Evolutionary conservation across 768 basidiomycete genomes (phyloP), one percentile per base, ranked within the genome.

Genomic region (Agaricus sinodeliciosus): DNA sequence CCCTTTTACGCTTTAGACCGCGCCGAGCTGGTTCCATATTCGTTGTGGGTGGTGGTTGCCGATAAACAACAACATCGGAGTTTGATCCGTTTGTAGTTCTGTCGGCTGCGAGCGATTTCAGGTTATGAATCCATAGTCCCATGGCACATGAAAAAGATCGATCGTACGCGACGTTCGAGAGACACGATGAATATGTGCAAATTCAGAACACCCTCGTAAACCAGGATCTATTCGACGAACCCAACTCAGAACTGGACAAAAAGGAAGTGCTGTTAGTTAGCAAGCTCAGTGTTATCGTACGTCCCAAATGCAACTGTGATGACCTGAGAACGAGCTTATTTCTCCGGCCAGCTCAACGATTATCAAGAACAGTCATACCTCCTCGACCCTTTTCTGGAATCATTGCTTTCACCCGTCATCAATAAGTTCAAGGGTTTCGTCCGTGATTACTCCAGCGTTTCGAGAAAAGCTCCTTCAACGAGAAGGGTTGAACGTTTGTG

Each of bases 281-380:
- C 48, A 77, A 72, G 55, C 67, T 87, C 8, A 62, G 57, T 9
- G 49, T 67, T 39, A 81, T 82, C 51, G 85, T 87, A 65, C 61
- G 82, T 71, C 35, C 41, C 27, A 4, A n/a, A 25, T 18, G 9
- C 15, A 2, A 48, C 34, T 9, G 22, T 3, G 42, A 19, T n/a
- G 19, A 12, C 19, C 31, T n/a, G 31, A 49, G 19, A 26, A 31
- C n/a, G 11, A 18, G 26, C 18, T 3, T 31, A 1, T 42, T 31
- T 15, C 41, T 15, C 36, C 27, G 41, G 27, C 22, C 55, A 97
- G 95, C 77, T 97, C 26, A 80, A 81, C 63, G 81, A 85, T 63
- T 97, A 95, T 63, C 94, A 95, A 65, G 94, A 98, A 56, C 91
- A 95, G 59, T 77, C 94, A 2, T 90, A 93, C 65, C 78, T 99